phyloP scores from a whole-genome alignment of 108 stramenopile species.

The Licmophora abbreviata region DNA sequence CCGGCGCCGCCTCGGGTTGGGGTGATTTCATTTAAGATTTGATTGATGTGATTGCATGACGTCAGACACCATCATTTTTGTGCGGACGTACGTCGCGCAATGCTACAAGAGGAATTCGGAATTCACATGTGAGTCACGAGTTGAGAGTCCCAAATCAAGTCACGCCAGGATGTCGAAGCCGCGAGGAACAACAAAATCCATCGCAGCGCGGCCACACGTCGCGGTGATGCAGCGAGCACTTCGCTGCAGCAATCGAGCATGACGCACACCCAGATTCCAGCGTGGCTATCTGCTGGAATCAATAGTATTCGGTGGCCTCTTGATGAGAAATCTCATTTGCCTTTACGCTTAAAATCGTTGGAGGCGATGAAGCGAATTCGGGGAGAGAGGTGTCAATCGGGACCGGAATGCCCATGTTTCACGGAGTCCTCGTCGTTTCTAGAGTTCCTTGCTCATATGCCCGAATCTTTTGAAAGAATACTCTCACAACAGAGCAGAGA shows the following conservation, averaged over 20 bases:
- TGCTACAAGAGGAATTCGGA: too few relatives aligned
- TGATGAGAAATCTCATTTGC: constrained; percentile 1
- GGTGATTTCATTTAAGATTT: too few relatives aligned
- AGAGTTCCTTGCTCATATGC: constrained; percentile 7
- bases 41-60: too few relatives aligned
- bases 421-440: neutral
- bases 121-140: too few relatives aligned
- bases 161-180: neutral
- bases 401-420: too few relatives aligned
- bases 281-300: neutral
- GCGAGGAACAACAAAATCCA: neutral
- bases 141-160: too few relatives aligned
- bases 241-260: neutral
- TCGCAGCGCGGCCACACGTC: neutral
- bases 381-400: too few relatives aligned
- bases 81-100: too few relatives aligned
- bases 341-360: constrained; percentile 12
- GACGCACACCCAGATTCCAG: neutral
- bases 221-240: neutral
- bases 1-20: too few relatives aligned
- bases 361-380: constrained; percentile 11
- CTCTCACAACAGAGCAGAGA: constrained; percentile 1
- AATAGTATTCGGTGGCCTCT: constrained; percentile 12
- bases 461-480: neutral
- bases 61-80: too few relatives aligned